Evolutionary conservation across 1,284 basidiomycete species (phyloP), one percentile per base, ranked within the genome.

Genomic region (Moniliella sp.): DNA sequence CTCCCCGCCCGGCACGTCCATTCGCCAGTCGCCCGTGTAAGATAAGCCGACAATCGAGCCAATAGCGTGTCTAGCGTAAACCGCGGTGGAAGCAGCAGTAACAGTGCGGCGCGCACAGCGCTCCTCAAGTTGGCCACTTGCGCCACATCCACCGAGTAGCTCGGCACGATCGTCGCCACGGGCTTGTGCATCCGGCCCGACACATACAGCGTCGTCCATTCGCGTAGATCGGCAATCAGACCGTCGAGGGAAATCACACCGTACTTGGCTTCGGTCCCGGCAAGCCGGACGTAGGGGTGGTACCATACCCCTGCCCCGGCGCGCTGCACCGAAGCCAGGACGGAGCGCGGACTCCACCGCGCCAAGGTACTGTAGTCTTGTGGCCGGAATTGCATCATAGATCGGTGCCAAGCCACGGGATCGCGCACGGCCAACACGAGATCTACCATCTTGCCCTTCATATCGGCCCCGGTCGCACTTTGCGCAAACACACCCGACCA

Each of bases 151-250:
- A 94, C 79, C 21, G 78, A 73, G 0, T 81, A 74, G 56, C 86
- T 78, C 72, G 74, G 45, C 11, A 25, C 19, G 15, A 42, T 28
- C 25, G 35, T 27, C 4, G 36, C 36, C 1, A 54, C 48, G 0
- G 91, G 88, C 62, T 99, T 99, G 64, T 97, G 88, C 74, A 97
- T 83, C 14, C 88, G 71, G 0, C 88, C 91, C 1, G 82, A 78
- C 28, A 93, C 73, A 62, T 99, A 99, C 5, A 97, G 70, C 12
- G 81, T 75, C 27, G 75, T 71, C 88, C 91, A 99, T 50, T 82
- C 78, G 26, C 86, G 67, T 25, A 97, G 66, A 58, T 99, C 91
- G 1, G 73, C 69, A 46, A 78, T 82, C 17, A 99, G 69, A 35
- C 75, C 76, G 47, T 88, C 79, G 5, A 91, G 71, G 0, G 80